Base-by-base conservation (phyloP, 768 basidiomycete genomes). In the Lactarius evosmus region DNA sequence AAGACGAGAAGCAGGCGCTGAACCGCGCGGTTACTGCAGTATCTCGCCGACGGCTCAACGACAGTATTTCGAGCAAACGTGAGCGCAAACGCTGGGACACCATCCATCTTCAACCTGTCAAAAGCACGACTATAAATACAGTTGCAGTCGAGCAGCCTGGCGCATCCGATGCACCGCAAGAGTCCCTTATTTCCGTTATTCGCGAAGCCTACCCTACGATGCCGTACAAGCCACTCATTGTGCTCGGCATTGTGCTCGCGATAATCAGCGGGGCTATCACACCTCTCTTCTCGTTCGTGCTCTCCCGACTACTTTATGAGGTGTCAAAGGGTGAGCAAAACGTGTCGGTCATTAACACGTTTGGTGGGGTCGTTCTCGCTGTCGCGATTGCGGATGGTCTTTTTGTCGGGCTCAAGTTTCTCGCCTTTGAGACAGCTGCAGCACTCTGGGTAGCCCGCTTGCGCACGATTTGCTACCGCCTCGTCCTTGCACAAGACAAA, bases 271-370 rank as follows among this genome's bases (percentile, higher is more conserved):
- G 97, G 25, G 82, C 90, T 3, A 85, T 90, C 79, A 97, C 94
- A 0, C 96, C 97, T 3, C 63, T 98, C 51, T 99, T 98, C 80
- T 95, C 96, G 1, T 93, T 82, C 78, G 82, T 95, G 67, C 86
- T 97, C 69, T 91, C 93, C 9, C 82, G 81, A 8, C 82, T 98
- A 16, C 81, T 96, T 60, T 88, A 83, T 72, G 82, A 89, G 66
- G 85, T 92, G 16, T 88, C 89, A 40, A 81, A 79, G 69, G 86
- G 88, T 57, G 91, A 88, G 1, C 78, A 85, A 27, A 79, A 93
- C 63, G 69, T 82, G 1, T 71, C 76, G 12, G 72, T 77, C 29
- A 89, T 93, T 76, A 86, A 91, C 75, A 76, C 77, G 7, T 91
- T 85, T 69, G 90, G 88, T 60, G 85, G 80, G 7, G 79, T 96